Conservation (phyloP, 768 basidiomycete species). For the Jaapia argillacea region DNA sequence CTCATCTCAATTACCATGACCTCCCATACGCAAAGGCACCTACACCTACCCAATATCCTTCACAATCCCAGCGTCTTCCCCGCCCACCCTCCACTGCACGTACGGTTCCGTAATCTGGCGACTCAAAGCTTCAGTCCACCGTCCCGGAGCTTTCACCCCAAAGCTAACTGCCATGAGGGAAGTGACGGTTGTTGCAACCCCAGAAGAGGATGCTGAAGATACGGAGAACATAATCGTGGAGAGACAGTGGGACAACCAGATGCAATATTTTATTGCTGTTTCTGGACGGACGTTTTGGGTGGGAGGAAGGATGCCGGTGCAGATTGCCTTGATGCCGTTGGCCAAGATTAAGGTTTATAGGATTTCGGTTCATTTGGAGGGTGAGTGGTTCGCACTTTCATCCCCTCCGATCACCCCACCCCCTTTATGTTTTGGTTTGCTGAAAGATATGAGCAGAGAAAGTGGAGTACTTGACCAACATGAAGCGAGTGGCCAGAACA, state of each 20-base stretch:
- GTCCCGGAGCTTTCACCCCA: constrained; percentile 70
- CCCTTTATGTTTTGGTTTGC: neutral
- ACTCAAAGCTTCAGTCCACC: constrained; percentile 73
- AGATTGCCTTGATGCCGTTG: constrained; percentile 74
- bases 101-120: constrained; percentile 74
- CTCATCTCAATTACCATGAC: neutral
- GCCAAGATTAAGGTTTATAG: constrained; percentile 76
- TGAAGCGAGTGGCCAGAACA: constrained; percentile 56
- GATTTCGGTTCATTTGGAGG: constrained; percentile 69
- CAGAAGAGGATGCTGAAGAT: constrained; percentile 85
- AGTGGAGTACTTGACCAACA: constrained; percentile 68
- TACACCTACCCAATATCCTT: constrained; percentile 95
- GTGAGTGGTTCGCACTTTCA: constrained; percentile 29
- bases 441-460: constrained; percentile 42
- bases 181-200: constrained; percentile 64
- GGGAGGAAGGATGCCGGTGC: constrained; percentile 73
- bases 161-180: constrained; percentile 65
- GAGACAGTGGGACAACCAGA: constrained; percentile 83
- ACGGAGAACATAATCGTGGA: constrained; percentile 74
- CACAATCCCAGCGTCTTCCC: constrained; percentile 67
- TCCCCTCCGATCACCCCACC: neutral
- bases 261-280: constrained; percentile 72
- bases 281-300: constrained; percentile 72
- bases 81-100: constrained; percentile 66
- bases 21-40: constrained; percentile 39